Base-by-base conservation (phyloP, 495 filamentous ascomycete genomes). In the Jackrogersella minutella region DNA sequence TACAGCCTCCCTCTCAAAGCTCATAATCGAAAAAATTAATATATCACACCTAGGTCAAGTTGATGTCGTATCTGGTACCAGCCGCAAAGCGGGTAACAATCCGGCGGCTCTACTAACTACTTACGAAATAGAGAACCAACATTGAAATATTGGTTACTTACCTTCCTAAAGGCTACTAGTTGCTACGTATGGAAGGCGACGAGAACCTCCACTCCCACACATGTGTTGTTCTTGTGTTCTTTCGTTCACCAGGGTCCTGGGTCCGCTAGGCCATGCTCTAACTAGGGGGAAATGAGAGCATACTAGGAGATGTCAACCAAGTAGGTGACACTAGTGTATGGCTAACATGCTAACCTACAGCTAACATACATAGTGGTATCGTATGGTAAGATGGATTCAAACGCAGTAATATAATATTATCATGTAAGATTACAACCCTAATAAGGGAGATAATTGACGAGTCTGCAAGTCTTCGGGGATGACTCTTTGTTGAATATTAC, bases 81-180 rank as follows among this genome's bases (percentile, higher is more conserved):
- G 30, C 31, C n/a, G 36, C n/a, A 2, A 40, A 16, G 31, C 2
- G 40, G 8, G 1, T 11, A 31, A 60, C 34, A 24, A 19, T 30
- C 22, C 61, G 10, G 44, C 44, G 36, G 37, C 16, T 63, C 40
- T 54, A n/a, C 50, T 56, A 57, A 63, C 61, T 40, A 22, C 14
- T 60, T 54, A 37, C 9, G 33, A 66, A 17, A 55, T 30, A 66
- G 49, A 31, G 10, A 49, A 50, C 49, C 56, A 52, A 55, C 22
- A 34, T 17, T 53, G 24, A 24, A 43, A 19, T 21, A 39, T 49
- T 33, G n/a, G 26, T n/a, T 16, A 11, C 34, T 14, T 37, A 43
- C 11, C 17, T 37, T 28, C 30, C 49, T 30, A n/a, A n/a, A n/a
- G n/a, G n/a, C n/a, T n/a, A n/a, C n/a, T 14, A 36, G 26, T 34